phyloP scores from a whole-genome alignment of 192 early-diverging fungal species.

The Coemansia sp. region DNA sequence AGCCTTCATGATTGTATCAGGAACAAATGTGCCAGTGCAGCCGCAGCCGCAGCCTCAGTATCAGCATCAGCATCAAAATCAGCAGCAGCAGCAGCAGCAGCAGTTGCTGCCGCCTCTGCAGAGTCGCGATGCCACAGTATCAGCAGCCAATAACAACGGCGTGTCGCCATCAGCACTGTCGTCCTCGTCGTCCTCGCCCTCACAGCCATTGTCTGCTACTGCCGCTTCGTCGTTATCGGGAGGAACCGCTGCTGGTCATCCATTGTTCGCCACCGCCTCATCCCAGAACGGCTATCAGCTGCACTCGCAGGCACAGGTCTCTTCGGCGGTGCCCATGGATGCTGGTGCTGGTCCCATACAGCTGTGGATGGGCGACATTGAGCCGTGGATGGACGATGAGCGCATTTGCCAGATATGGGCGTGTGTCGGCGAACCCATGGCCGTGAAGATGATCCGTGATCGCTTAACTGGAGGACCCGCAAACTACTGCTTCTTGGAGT shows the following conservation, averaged over 20 bases:
- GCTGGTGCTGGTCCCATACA: conserved; percentile 21
- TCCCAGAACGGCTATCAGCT: conserved; percentile 17
- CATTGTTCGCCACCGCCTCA: background rate
- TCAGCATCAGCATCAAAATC: too few relatives aligned
- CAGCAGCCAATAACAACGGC: conserved; percentile 9
- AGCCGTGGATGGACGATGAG: conserved; percentile 97
- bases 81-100: conserved; percentile 16
- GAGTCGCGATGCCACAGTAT: conserved; percentile 4
- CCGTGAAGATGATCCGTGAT: conserved; percentile 94
- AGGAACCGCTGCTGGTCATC: background rate
- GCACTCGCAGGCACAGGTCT: conserved; percentile 2
- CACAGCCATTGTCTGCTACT: conserved; percentile 3
- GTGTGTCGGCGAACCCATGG: conserved; percentile 77
- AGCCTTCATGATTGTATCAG: conserved; percentile 9
- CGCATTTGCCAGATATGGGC: conserved; percentile 88
- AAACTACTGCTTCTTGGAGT: conserved; percentile 95
- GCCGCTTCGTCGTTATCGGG: background rate
- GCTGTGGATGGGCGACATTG: conserved; percentile 92
- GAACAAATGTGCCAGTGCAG: background rate
- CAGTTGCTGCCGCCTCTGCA: conserved; percentile 5
- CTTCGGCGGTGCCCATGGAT: background rate
- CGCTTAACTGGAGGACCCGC: conserved; percentile 74
- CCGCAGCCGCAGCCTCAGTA: conserved; percentile 8
- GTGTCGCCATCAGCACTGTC: conserved; percentile 4
- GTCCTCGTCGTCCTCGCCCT: background rate